Percentiles rank a stretch among this genome's conserved stretches.
These are phyloP conservation scores for Phyllostachys edulis DNA, from an alignment of 176 grass and related monocot species.

Conservation along the genomic window DNA sequence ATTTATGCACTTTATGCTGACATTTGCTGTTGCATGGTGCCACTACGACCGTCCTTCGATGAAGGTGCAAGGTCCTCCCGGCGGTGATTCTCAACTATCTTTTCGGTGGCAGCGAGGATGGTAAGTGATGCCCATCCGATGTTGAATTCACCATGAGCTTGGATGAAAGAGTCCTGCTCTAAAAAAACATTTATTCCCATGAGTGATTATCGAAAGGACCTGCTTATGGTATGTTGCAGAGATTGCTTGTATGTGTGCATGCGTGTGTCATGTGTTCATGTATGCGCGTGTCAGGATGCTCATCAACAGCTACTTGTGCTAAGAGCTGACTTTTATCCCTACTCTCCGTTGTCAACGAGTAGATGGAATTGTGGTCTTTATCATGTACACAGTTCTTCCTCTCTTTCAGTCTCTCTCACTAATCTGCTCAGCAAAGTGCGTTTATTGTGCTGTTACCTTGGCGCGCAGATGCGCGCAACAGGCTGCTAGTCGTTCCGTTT, in stretches of 20 bases:
- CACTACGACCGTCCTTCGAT: conserved; percentile 62
- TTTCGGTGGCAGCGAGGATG: conserved; percentile 46
- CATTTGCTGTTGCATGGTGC: neutral
- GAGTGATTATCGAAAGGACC: neutral
- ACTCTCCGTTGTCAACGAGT: neutral
- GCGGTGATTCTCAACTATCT: conserved; percentile 59
- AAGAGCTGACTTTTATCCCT: neutral
- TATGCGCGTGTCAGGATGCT: neutral
- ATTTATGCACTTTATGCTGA: neutral
- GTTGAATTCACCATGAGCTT: conserved; percentile 13
- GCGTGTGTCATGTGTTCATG: neutral
- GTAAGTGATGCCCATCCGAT: conserved; percentile 42
- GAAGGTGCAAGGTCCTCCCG: conserved; percentile 66
- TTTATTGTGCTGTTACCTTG: no score
- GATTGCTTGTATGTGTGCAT: conserved; percentile 15
- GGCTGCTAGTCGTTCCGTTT: no score
- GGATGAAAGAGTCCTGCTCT: conserved; percentile 19
- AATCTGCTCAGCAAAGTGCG: no score
- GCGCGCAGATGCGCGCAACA: no score
- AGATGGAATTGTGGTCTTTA: neutral
- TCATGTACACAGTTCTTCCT: no score
- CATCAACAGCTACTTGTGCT: conserved; percentile 20
- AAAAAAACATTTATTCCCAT: neutral
- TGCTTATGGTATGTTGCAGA: conserved; percentile 8
- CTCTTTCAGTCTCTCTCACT: no score